These are phyloP conservation scores for Cymodocea nodosa DNA, from an alignment of 116 monocot species.

Conservation along the genomic window DNA sequence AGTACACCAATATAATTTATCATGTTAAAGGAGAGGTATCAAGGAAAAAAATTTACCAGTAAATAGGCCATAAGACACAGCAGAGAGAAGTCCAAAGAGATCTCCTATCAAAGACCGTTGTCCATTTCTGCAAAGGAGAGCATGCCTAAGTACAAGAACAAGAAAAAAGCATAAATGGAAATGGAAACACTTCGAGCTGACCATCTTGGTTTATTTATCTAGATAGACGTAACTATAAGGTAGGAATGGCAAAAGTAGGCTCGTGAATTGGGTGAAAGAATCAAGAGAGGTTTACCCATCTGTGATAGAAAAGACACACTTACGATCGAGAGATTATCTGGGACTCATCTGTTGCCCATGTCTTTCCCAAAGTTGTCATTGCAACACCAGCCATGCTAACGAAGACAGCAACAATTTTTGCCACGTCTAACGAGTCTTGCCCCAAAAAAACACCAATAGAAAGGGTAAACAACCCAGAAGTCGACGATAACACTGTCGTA, in stretches of 20 bases:
- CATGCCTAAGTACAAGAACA: background rate
- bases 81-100: constrained; percentile 95
- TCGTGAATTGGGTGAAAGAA: background rate
- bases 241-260: too few species aligned
- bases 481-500: constrained; percentile 92
- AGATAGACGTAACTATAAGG: too few species aligned
- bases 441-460: constrained; percentile 73
- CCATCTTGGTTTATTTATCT: too few species aligned
- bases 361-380: constrained; percentile 94
- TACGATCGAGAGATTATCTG: constrained; percentile 48
- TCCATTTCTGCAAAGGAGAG: constrained; percentile 27
- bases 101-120: constrained; percentile 73
- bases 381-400: constrained; percentile 93
- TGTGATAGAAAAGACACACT: constrained; percentile 11
- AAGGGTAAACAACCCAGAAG: constrained; percentile 90
- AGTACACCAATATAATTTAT: background rate
- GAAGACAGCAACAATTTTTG: constrained; percentile 82
- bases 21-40: background rate
- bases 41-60: constrained; percentile 37
- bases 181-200: too few species aligned
- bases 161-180: background rate
- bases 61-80: constrained; percentile 85
- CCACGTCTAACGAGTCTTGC: constrained; percentile 71
- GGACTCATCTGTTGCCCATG: constrained; percentile 91
- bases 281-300: background rate